A percentile compares a stretch with the other conserved stretches of the same genome.
phyloP scores from a whole-genome alignment of 768 basidiomycete genomes.

The Boletus subcaerulescens region DNA sequence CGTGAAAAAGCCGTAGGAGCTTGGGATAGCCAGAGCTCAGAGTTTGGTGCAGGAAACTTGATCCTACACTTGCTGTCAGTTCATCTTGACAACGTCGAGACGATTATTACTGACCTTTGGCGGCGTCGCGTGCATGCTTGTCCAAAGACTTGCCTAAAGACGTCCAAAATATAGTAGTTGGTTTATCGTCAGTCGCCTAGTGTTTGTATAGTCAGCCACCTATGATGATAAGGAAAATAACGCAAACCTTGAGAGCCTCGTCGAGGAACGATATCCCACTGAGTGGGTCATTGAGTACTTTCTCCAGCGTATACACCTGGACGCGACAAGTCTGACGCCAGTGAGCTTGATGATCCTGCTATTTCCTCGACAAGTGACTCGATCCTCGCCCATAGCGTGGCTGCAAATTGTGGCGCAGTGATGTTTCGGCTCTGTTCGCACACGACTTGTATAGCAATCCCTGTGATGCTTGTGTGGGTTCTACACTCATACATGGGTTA shows the following conservation, averaged over 20 bases:
- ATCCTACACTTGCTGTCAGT: conserved; percentile 48
- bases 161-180: conserved; percentile 90
- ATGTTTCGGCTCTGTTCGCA: conserved; percentile 88
- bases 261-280: conserved; percentile 82
- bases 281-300: conserved; percentile 79
- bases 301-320: conserved; percentile 93
- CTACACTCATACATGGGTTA: conserved; percentile 1
- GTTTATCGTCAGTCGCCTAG: conserved; percentile 88
- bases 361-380: conserved; percentile 83
- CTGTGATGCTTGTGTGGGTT: conserved; percentile 27
- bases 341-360: conserved; percentile 71
- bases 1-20: conserved; percentile 88
- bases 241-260: conserved; percentile 83
- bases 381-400: conserved; percentile 53
- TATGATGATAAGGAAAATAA: not conserved
- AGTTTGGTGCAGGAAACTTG: conserved; percentile 88
- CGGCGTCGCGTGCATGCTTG: conserved; percentile 74
- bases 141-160: conserved; percentile 78
- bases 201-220: conserved; percentile 1
- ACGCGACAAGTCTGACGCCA: not conserved
- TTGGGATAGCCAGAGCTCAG: conserved; percentile 83
- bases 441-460: conserved; percentile 74
- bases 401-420: conserved; percentile 83
- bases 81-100: not conserved
- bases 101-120: conserved; percentile 58